A percentile compares a stretch with the other conserved stretches of the same genome.
These are phyloP conservation scores for Tetraselmis striata DNA, from an alignment of 139 green algal species.

Conservation along the genomic window DNA sequence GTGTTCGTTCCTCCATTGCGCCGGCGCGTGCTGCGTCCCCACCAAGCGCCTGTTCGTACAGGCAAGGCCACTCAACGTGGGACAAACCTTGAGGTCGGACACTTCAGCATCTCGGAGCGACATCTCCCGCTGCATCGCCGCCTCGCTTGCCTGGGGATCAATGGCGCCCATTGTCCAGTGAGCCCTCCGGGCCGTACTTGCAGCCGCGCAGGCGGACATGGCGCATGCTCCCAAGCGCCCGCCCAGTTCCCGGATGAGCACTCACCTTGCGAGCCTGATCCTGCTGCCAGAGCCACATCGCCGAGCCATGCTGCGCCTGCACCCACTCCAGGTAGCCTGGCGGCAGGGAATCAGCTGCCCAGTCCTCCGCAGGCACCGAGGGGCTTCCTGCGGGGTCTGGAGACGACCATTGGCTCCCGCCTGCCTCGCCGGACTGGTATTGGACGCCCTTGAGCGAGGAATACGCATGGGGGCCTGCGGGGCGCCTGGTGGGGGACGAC, in stretches of 20 bases:
- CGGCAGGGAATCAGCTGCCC: not conserved
- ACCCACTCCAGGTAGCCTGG: not conserved
- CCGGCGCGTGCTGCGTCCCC: not conserved
- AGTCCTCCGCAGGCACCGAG: not conserved
- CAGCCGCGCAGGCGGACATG: not conserved
- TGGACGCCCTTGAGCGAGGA: not conserved
- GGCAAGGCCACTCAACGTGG: not conserved
- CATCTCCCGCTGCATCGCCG: no score
- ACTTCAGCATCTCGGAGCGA: not conserved
- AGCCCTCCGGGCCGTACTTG: not conserved
- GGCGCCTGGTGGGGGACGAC: not conserved
- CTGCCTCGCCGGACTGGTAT: not conserved
- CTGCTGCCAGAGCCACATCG: not conserved
- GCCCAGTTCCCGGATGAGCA: not conserved
- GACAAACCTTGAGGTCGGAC: not conserved
- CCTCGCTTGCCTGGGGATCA: not conserved
- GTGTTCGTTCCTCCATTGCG: not conserved
- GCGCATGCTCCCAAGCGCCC: no score
- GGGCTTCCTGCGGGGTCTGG: not conserved
- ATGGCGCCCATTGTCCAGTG: not conserved
- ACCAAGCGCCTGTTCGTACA: not conserved
- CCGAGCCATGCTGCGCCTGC: not conserved
- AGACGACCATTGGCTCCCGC: not conserved
- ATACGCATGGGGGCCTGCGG: not conserved
- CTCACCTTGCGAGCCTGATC: not conserved